Evolutionary conservation across 805 yeast genomes (phyloP).

Genomic region (Candida pseudofarinosa): DNA sequence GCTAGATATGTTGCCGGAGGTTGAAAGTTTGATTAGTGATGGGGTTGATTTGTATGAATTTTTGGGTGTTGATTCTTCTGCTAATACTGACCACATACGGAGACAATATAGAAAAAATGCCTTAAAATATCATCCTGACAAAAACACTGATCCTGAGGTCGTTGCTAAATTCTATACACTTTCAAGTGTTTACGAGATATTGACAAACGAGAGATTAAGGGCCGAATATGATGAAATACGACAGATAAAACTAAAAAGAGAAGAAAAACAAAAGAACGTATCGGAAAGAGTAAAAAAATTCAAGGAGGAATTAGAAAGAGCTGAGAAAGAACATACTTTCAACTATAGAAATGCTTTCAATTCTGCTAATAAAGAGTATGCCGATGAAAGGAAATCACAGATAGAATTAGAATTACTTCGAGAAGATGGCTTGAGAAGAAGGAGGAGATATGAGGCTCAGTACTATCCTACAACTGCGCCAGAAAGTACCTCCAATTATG

Average conservation of each 20-base stretch:
- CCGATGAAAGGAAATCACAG: conserved; percentile 4
- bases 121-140: conserved; percentile 39
- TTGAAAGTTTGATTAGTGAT: conserved; percentile 15
- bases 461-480: conserved; percentile 8
- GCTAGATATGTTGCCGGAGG: neutral
- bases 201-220: conserved; percentile 21
- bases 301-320: conserved; percentile 24
- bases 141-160: conserved; percentile 23
- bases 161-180: conserved; percentile 26
- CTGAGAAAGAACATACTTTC: conserved; percentile 16
- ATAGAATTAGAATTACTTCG: conserved; percentile 13
- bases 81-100: conserved; percentile 21
- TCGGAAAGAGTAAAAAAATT: conserved; percentile 23
- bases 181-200: conserved; percentile 27
- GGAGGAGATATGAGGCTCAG: conserved; percentile 21
- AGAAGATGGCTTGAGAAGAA: conserved; percentile 25
- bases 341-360: conserved; percentile 6
- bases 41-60: conserved; percentile 25
- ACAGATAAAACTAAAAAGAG: conserved; percentile 8
- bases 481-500: conserved; percentile 7
- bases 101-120: conserved; percentile 32
- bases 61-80: conserved; percentile 19
- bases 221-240: conserved; percentile 29
- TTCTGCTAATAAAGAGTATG: conserved; percentile 1
- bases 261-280: conserved; percentile 9